Evolutionary conservation across 192 early-diverging fungal genomes (phyloP).

Genomic region (Spizellomyces sp.): DNA sequence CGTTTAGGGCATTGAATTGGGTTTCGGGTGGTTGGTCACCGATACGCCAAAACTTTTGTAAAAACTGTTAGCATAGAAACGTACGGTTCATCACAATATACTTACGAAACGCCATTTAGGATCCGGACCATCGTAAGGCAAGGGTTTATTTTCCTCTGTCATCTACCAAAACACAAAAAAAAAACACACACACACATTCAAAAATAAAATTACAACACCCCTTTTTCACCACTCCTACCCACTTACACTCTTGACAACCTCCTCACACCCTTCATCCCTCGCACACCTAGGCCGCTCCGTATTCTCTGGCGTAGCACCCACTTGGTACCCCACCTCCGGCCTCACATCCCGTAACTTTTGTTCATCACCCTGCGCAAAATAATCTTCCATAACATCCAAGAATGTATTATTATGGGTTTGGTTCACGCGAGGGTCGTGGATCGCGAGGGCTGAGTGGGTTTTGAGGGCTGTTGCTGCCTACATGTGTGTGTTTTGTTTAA

Average conservation of each 20-base stretch:
- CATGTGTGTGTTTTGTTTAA: neutral
- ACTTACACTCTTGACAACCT: conserved; percentile 48
- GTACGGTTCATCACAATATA: neutral
- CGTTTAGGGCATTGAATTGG: conserved; percentile 63
- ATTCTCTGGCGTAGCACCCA: conserved; percentile 66
- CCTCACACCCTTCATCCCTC: conserved; percentile 58
- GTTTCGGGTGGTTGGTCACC: conserved; percentile 58
- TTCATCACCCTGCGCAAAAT: conserved; percentile 64
- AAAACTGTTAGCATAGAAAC: too few relatives aligned
- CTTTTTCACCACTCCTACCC: too few relatives aligned
- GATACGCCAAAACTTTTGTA: conserved; percentile 60
- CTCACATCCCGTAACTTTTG: conserved; percentile 65
- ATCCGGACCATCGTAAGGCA: conserved; percentile 56
- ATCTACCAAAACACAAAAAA: conserved; percentile 33
- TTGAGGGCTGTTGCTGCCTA: conserved; percentile 64
- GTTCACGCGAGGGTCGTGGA: conserved; percentile 69
- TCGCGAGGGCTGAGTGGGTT: conserved; percentile 63
- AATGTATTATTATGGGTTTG: conserved; percentile 51
- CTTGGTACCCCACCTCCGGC: conserved; percentile 57
- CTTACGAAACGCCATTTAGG: conserved; percentile 71
- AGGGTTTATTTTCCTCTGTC: conserved; percentile 56
- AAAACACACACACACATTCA: neutral
- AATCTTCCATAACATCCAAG: conserved; percentile 70
- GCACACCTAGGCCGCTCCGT: conserved; percentile 69
- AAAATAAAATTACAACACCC: too few relatives aligned